phyloP scores from a whole-genome alignment of 1,284 basidiomycete genomes.

The Cerrena zonata region DNA sequence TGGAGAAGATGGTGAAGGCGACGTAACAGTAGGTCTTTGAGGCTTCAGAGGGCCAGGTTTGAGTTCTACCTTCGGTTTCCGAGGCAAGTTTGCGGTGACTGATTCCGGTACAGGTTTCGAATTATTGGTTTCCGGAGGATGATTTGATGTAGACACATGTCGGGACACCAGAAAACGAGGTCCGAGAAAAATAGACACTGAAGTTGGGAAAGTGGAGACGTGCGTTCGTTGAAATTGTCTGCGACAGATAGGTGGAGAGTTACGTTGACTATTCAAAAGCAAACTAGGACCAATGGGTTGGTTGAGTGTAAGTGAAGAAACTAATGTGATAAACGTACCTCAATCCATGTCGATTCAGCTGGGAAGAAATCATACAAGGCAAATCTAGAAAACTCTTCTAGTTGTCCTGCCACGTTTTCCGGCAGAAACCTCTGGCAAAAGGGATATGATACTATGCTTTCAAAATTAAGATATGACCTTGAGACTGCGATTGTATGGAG shows the following conservation, averaged over 20 bases:
- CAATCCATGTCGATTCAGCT: conserved; percentile 1
- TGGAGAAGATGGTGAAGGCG: conserved; percentile 12
- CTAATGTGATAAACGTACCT: background rate
- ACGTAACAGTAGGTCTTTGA: conserved; percentile 19
- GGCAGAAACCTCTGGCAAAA: too few relatives aligned
- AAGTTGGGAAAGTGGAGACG: background rate
- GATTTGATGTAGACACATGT: background rate
- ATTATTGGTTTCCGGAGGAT: conserved; percentile 23
- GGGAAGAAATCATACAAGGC: conserved; percentile 2
- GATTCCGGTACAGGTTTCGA: conserved; percentile 14
- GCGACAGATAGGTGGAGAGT: too few relatives aligned
- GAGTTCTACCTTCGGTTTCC: conserved; percentile 55
- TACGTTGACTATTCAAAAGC: background rate
- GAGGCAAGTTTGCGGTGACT: conserved; percentile 15
- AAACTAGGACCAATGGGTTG: background rate
- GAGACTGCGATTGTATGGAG: too few relatives aligned
- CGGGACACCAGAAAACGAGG: background rate
- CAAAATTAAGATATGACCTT: too few relatives aligned
- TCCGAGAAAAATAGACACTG: background rate
- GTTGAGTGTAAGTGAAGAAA: background rate
- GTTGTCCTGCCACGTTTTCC: too few relatives aligned
- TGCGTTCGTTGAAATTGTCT: too few relatives aligned
- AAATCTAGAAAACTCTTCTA: too few relatives aligned
- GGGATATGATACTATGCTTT: too few relatives aligned
- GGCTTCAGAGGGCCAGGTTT: conserved; percentile 61